These are phyloP conservation scores for Truncatella angustata DNA, from an alignment of 2,329 filamentous ascomycete species.

Conservation along the genomic window DNA sequence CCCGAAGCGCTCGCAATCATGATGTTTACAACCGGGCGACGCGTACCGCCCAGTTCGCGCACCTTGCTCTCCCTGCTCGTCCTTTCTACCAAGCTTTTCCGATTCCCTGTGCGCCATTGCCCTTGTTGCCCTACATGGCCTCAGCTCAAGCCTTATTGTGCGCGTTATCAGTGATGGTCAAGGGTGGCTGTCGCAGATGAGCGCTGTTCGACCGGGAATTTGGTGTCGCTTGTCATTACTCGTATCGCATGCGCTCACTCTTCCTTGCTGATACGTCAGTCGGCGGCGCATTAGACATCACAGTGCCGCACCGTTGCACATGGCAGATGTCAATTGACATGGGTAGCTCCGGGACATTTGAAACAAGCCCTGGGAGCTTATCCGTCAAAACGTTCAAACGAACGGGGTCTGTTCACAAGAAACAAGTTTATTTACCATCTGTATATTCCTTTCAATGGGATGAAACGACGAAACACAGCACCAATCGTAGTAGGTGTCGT, in stretches of 20 bases:
- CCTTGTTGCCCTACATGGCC: conserved; percentile 1
- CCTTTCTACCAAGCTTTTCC: not conserved
- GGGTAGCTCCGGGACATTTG: conserved; percentile 8
- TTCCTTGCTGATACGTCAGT: not conserved
- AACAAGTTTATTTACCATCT: conserved; percentile 5
- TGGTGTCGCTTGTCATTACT: not conserved
- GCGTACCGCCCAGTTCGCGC: conserved; percentile 9
- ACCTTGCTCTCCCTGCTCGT: conserved; percentile 2
- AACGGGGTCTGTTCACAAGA: conserved; percentile 7
- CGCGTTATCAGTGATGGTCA: not conserved
- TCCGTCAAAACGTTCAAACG: conserved; percentile 6
- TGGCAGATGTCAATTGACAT: conserved; percentile 6
- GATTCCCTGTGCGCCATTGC: not conserved
- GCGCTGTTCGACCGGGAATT: not conserved
- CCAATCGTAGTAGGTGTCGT: not conserved
- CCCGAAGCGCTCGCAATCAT: conserved; percentile 6
- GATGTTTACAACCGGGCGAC: conserved; percentile 6
- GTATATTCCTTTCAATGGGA: not conserved
- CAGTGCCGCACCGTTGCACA: conserved; percentile 4
- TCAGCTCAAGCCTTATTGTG: conserved; percentile 5
- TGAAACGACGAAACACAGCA: conserved; percentile 4
- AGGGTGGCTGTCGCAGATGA: not conserved
- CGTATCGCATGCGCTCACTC: not conserved
- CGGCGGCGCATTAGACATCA: not conserved
- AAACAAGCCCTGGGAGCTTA: conserved; percentile 9